Conservation (phyloP, 495 filamentous ascomycete genomes). For the Chaetomidium leptoderma region DNA sequence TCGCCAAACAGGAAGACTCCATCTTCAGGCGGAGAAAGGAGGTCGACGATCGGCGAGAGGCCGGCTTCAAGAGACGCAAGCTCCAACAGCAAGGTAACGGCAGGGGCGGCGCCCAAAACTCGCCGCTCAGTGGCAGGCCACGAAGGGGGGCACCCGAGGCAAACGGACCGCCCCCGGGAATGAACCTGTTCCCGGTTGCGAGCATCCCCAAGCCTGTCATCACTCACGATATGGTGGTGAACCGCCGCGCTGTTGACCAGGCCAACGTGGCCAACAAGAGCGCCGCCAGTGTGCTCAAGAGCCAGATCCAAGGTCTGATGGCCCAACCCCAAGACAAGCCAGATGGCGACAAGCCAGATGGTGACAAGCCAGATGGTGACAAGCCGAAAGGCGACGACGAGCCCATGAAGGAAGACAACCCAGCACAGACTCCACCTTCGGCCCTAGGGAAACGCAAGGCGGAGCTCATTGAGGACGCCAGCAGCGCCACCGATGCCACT, state of each 20-base stretch:
- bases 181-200: constrained; percentile 36
- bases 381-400: constrained; percentile 2
- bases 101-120: constrained; percentile 36
- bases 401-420: constrained; percentile 10
- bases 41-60: constrained; percentile 74
- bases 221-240: constrained; percentile 86
- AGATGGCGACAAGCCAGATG: not conserved
- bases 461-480: constrained; percentile 55
- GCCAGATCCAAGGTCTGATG: constrained; percentile 59
- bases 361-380: not conserved
- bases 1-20: constrained; percentile 91
- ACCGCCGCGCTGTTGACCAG: constrained; percentile 66
- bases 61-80: constrained; percentile 71
- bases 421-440: constrained; percentile 33
- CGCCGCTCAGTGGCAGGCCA: constrained; percentile 18
- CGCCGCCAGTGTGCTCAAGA: constrained; percentile 85
- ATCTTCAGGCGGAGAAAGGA: constrained; percentile 86
- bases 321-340: constrained; percentile 19
- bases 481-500: constrained; percentile 48
- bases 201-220: constrained; percentile 60
- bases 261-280: constrained; percentile 90
- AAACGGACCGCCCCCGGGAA: constrained; percentile 24
- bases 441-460: constrained; percentile 54
- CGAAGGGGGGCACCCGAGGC: constrained; percentile 20
- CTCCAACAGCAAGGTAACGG: constrained; percentile 47